These are phyloP conservation scores for Parathielavia appendiculata DNA, from an alignment of 495 filamentous ascomycete genomes.

Conservation along the genomic window DNA sequence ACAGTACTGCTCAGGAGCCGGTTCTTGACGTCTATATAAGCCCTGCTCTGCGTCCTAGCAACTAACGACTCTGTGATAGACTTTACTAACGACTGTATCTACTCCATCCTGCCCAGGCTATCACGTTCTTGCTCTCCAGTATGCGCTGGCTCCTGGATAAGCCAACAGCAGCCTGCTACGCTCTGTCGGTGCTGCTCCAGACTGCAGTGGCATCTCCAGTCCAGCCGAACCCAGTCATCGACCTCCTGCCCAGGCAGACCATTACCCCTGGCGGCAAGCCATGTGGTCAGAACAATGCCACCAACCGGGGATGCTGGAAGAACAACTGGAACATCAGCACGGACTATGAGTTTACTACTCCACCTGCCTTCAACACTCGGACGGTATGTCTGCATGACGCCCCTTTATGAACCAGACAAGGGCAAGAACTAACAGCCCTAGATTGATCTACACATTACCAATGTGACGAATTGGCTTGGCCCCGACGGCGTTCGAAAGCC, in stretches of 20 bases:
- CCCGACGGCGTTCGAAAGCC: conserved; percentile 43
- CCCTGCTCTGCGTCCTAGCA: neutral
- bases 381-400: conserved; percentile 22
- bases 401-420: neutral
- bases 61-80: too few relatives aligned
- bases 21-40: neutral
- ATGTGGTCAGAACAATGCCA: conserved; percentile 31
- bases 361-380: conserved; percentile 27
- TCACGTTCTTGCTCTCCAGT: neutral
- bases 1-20: too few relatives aligned
- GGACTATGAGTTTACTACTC: conserved; percentile 30
- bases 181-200: neutral
- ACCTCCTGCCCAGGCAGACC: conserved; percentile 23
- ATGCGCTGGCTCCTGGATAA: neutral
- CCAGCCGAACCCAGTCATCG: neutral
- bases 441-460: conserved; percentile 36
- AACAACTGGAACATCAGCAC: conserved; percentile 33
- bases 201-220: neutral
- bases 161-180: neutral
- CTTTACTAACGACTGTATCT: too few relatives aligned
- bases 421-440: conserved; percentile 8
- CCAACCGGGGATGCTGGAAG: conserved; percentile 34
- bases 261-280: conserved; percentile 28
- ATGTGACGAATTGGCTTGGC: conserved; percentile 34
- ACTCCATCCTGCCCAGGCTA: too few relatives aligned